Evolutionary conservation across 148 eudicot genomes (phyloP).

Genomic region (Nepenthes gracilis): DNA sequence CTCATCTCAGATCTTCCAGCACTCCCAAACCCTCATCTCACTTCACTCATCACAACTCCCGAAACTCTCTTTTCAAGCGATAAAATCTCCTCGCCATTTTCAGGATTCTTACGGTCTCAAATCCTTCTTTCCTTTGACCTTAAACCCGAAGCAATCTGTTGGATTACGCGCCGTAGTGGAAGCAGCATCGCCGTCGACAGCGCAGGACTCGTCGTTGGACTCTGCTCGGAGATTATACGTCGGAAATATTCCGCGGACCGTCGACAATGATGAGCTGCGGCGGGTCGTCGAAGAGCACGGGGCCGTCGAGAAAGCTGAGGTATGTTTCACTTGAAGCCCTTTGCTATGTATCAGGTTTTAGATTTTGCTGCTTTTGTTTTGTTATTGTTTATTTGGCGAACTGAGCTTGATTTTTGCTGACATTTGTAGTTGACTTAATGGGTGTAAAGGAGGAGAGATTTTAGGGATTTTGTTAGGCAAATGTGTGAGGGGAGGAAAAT

Average conservation of each 20-base stretch:
- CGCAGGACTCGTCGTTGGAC: slow-evolving; percentile 11
- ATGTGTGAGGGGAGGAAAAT: too few relatives aligned
- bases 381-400: too few relatives aligned
- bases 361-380: too few relatives aligned
- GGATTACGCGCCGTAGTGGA: background rate
- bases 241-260: slow-evolving; percentile 58
- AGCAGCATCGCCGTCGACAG: background rate
- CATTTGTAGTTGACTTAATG: too few relatives aligned
- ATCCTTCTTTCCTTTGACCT: background rate
- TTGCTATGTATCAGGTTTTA: too few relatives aligned
- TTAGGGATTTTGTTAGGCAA: too few relatives aligned
- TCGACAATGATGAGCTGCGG: slow-evolving; percentile 43
- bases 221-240: slow-evolving; percentile 39
- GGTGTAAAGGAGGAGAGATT: too few relatives aligned
- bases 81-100: background rate
- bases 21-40: background rate
- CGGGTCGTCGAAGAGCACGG: slow-evolving; percentile 54
- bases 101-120: background rate
- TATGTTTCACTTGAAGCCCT: slow-evolving; percentile 9
- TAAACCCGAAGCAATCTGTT: background rate
- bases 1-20: background rate
- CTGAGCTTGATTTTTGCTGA: too few relatives aligned
- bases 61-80: background rate
- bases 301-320: slow-evolving; percentile 56
- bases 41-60: background rate